Conservation (phyloP, 805 yeast species). For the Cyberlindnera petersonii region DNA sequence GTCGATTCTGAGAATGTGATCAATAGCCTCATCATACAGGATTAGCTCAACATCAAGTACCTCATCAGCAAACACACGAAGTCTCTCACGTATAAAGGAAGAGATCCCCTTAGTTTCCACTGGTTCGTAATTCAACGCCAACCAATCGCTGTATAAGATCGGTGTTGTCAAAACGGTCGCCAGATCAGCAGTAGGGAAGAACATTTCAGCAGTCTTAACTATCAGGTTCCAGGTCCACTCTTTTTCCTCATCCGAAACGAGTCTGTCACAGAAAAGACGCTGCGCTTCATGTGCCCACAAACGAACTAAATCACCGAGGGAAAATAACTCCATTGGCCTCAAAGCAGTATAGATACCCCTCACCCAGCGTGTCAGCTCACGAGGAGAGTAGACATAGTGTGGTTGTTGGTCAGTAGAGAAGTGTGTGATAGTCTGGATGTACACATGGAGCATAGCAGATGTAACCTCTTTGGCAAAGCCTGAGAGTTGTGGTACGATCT, state of each 20-base stretch:
- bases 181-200: slow-evolving; percentile 47
- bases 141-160: slow-evolving; percentile 71
- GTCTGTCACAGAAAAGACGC: slow-evolving; percentile 72
- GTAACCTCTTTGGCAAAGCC: slow-evolving; percentile 53
- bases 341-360: slow-evolving; percentile 61
- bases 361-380: slow-evolving; percentile 87
- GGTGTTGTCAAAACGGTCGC: slow-evolving; percentile 41
- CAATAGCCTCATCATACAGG: slow-evolving; percentile 65
- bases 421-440: slow-evolving; percentile 37
- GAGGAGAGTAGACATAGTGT: slow-evolving; percentile 80
- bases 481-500: slow-evolving; percentile 54
- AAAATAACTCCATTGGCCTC: slow-evolving; percentile 35
- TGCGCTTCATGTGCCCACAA: slow-evolving; percentile 81
- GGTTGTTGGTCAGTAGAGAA: slow-evolving; percentile 40
- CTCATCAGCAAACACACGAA: slow-evolving; percentile 74
- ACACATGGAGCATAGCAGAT: slow-evolving; percentile 63
- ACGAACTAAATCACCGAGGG: slow-evolving; percentile 46
- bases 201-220: slow-evolving; percentile 28
- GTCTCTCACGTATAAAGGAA: slow-evolving; percentile 56
- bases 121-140: slow-evolving; percentile 56
- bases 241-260: slow-evolving; percentile 46
- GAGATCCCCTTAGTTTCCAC: slow-evolving; percentile 47
- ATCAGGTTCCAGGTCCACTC: slow-evolving; percentile 44
- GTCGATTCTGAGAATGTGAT: slow-evolving; percentile 74
- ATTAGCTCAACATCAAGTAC: slow-evolving; percentile 59